Percentiles rank a stretch among this genome's conserved stretches.
Evolutionary conservation across 2,329 filamentous ascomycete species (phyloP).

Genomic region (Pseudogymnoascus sp.): DNA sequence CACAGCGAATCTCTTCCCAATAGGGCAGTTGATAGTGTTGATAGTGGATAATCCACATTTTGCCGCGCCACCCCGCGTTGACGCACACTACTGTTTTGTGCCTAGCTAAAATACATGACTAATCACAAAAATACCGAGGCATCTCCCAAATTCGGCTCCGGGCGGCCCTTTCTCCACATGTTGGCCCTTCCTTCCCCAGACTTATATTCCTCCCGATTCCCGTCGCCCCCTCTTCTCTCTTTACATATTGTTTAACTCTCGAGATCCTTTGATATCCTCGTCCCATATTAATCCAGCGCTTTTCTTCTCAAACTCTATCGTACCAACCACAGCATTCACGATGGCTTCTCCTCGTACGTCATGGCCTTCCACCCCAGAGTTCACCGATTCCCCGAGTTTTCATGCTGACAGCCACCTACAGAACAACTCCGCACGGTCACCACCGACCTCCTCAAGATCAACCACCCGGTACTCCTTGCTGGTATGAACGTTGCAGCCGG

Average conservation of each 20-base stretch:
- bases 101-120: constrained; percentile 6
- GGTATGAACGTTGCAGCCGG: constrained; percentile 99
- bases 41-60: constrained; percentile 6
- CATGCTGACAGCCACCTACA: constrained; percentile 32
- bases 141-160: constrained; percentile 22
- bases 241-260: neutral
- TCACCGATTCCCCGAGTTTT: neutral
- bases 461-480: constrained; percentile 89
- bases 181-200: constrained; percentile 2
- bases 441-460: constrained; percentile 96
- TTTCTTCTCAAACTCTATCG: constrained; percentile 9
- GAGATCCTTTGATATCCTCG: neutral
- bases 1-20: constrained; percentile 3
- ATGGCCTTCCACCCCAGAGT: neutral
- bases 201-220: neutral
- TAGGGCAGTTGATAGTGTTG: constrained; percentile 1
- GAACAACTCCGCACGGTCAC: constrained; percentile 84
- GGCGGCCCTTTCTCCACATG: constrained; percentile 4
- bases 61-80: constrained; percentile 5
- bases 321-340: constrained; percentile 22
- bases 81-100: constrained; percentile 3
- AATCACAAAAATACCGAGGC: constrained; percentile 19
- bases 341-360: constrained; percentile 78
- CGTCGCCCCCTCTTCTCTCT: neutral
- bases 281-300: neutral